These are phyloP conservation scores for Ophiosphaerella korrae DNA, from an alignment of 2,329 filamentous ascomycete genomes.

Conservation along the genomic window DNA sequence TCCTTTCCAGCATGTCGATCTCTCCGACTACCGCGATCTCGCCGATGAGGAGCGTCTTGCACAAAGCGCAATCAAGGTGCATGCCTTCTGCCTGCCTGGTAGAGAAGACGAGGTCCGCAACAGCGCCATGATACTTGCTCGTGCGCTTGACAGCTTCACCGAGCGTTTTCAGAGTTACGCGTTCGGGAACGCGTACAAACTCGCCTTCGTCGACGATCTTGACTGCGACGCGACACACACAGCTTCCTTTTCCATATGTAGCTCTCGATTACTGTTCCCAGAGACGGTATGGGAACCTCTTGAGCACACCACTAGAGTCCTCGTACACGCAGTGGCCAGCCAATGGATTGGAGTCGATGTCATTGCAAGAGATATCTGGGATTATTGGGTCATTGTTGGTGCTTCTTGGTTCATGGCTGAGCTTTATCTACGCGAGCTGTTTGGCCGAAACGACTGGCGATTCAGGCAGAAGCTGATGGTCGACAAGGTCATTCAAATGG, in stretches of 20 bases:
- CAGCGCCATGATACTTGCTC: constrained; percentile 80
- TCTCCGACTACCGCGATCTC: constrained; percentile 85
- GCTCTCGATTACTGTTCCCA: constrained; percentile 81
- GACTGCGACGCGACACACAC: constrained; percentile 74
- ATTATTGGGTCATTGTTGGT: constrained; percentile 88
- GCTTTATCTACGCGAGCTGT: constrained; percentile 85
- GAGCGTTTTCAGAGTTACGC: constrained; percentile 89
- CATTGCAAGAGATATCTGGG: constrained; percentile 77
- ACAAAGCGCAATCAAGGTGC: constrained; percentile 83
- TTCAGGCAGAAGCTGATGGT: constrained; percentile 86
- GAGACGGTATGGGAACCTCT: constrained; percentile 85
- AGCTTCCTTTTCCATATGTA: constrained; percentile 86
- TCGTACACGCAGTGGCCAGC: constrained; percentile 83
- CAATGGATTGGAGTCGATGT: constrained; percentile 97
- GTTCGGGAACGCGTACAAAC: constrained; percentile 81
- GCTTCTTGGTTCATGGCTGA: constrained; percentile 96
- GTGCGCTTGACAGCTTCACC: constrained; percentile 88
- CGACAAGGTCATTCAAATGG: constrained; percentile 79
- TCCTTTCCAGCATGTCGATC: constrained; percentile 90
- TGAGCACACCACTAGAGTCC: constrained; percentile 76
- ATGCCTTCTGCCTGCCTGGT: constrained; percentile 88
- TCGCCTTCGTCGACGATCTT: constrained; percentile 93
- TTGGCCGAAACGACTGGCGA: constrained; percentile 92
- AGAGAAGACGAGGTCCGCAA: constrained; percentile 82
- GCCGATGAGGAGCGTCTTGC: constrained; percentile 92